Evolutionary conservation across 352 stramenopile species (phyloP).

Genomic region (Phytophthora multivora): DNA sequence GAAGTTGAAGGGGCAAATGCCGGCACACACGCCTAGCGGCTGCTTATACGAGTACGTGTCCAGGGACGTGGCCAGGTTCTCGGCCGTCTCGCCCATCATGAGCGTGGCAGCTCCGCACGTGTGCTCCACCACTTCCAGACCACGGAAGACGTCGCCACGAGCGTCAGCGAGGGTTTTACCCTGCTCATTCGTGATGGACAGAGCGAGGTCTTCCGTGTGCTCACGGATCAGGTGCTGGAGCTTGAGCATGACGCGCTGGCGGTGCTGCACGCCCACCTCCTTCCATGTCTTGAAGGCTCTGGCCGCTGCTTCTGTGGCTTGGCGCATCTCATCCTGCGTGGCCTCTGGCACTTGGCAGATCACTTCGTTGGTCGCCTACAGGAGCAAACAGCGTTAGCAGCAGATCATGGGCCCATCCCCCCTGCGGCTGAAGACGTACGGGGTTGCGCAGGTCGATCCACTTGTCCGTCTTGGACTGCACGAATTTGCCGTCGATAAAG

Average conservation of each 20-base stretch:
- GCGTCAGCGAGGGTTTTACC: conserved; percentile 95
- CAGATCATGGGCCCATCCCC: conserved; percentile 14
- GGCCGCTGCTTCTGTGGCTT: conserved; percentile 75
- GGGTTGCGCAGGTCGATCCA: conserved; percentile 94
- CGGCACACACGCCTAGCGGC: conserved; percentile 93
- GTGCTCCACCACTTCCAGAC: conserved; percentile 89
- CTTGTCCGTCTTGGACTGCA: conserved; percentile 90
- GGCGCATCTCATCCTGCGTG: conserved; percentile 88
- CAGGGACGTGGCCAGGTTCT: conserved; percentile 91
- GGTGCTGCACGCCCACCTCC: conserved; percentile 93
- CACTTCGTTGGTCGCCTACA: conserved; percentile 86
- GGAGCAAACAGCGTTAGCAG: conserved; percentile 1
- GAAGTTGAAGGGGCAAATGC: conserved; percentile 96
- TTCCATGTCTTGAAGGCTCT: conserved; percentile 94
- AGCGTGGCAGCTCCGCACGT: conserved; percentile 77
- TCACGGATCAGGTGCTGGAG: conserved; percentile 95
- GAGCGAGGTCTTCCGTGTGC: conserved; percentile 93
- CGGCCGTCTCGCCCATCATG: conserved; percentile 96
- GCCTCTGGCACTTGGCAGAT: conserved; percentile 88
- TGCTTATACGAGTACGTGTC: conserved; percentile 97
- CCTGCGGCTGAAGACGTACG: conserved; percentile 19
- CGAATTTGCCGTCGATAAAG: conserved; percentile 94
- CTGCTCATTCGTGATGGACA: conserved; percentile 94
- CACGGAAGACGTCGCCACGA: conserved; percentile 96
- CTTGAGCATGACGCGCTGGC: conserved; percentile 96